These are phyloP conservation scores for Achaetomium macrosporum DNA, from an alignment of 2,329 filamentous ascomycete genomes.

Conservation along the genomic window DNA sequence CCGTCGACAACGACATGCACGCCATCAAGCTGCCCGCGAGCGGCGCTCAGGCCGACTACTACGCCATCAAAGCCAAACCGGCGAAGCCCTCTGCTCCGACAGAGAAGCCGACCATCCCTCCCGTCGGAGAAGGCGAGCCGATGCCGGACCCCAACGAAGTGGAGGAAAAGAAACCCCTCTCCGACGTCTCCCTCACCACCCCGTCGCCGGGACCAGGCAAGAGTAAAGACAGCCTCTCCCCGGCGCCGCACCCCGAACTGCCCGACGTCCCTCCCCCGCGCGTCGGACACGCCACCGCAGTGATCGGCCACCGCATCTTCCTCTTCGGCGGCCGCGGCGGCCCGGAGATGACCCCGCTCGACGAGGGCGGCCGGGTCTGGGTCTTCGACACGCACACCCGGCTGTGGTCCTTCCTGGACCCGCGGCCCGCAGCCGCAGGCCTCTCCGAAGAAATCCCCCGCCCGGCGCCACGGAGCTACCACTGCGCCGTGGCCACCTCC, in stretches of 20 bases:
- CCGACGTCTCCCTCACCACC: slow-evolving; percentile 19
- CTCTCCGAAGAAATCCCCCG: background rate
- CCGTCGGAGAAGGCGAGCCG: background rate
- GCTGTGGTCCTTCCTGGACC: slow-evolving; percentile 60
- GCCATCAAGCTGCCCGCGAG: slow-evolving; percentile 55
- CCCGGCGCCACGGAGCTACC: slow-evolving; percentile 66
- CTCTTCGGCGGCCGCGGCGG: slow-evolving; percentile 76
- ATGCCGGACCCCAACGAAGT: background rate
- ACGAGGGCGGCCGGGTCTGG: slow-evolving; percentile 73
- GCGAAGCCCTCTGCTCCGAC: slow-evolving; percentile 1
- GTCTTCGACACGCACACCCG: slow-evolving; percentile 60
- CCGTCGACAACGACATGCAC: slow-evolving; percentile 68
- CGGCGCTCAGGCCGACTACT: slow-evolving; percentile 54
- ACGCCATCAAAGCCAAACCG: slow-evolving; percentile 43
- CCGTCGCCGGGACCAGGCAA: slow-evolving; percentile 28
- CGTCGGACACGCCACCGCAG: slow-evolving; percentile 66
- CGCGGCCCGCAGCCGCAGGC: slow-evolving; percentile 38
- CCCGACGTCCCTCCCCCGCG: slow-evolving; percentile 57
- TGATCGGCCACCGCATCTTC: slow-evolving; percentile 66
- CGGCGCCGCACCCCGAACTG: slow-evolving; percentile 23
- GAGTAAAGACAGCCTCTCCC: slow-evolving; percentile 33
- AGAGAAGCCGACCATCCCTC: background rate
- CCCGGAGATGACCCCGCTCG: slow-evolving; percentile 60
- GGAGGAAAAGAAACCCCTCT: slow-evolving; percentile 18
- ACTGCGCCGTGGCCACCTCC: slow-evolving; percentile 53